Conservation (phyloP, 805 yeast species). For the Naumovozyma castellii region DNA sequence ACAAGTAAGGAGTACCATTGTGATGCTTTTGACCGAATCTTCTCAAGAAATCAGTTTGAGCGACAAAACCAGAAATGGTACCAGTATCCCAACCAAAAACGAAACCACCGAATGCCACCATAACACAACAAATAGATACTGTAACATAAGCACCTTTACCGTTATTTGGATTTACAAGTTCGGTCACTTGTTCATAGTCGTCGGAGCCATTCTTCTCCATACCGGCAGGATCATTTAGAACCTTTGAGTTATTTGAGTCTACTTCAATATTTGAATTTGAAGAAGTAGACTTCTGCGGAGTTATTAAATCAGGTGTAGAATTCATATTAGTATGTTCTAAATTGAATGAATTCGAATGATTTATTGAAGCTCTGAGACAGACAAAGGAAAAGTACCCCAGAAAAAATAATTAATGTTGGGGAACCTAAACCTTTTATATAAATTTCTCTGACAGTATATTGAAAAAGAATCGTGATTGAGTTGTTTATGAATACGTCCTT, state of each 20-base stretch:
- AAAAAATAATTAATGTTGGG: background rate
- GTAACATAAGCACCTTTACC: constrained; percentile 8
- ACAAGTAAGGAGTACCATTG: constrained; percentile 32
- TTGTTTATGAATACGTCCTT: background rate
- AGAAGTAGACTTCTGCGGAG: constrained; percentile 9
- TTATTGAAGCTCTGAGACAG: background rate
- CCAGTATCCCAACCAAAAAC: constrained; percentile 73
- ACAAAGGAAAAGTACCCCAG: background rate
- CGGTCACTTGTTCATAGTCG: background rate
- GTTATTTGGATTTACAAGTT: constrained; percentile 3
- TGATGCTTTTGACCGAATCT: constrained; percentile 41
- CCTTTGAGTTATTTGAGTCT: constrained; percentile 10
- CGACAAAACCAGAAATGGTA: constrained; percentile 54
- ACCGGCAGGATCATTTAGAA: constrained; percentile 12
- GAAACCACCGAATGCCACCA: constrained; percentile 51
- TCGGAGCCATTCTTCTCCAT: constrained; percentile 9
- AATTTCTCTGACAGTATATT: background rate
- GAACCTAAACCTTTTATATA: background rate
- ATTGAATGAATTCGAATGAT: background rate
- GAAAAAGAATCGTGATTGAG: background rate
- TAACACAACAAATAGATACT: constrained; percentile 26
- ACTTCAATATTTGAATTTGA: constrained; percentile 7
- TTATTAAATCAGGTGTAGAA: constrained; percentile 8
- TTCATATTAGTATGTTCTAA: constrained; percentile 3
- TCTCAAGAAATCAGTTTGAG: constrained; percentile 45